Base-by-base conservation (phyloP, 441 rosid genomes). In the Corymbia citriodora region DNA sequence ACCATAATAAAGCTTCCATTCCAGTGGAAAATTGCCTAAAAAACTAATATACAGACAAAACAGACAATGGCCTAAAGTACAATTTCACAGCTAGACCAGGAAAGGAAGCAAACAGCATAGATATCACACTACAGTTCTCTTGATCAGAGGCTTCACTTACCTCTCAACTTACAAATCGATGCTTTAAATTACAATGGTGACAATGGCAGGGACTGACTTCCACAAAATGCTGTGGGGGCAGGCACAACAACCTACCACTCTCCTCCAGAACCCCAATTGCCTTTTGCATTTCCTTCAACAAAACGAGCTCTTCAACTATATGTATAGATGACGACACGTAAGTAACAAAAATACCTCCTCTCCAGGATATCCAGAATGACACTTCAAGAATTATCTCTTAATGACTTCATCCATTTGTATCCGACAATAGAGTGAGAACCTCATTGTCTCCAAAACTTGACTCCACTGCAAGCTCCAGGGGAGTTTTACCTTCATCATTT, bases 401-500 rank as follows among this genome's bases (percentile, higher is more conserved):
- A 33, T 40, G 88, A 29, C 86, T 89, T 95, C 94, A 95, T 49
- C 96, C 95, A 52, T 93, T 96, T 61, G 96, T 82, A 65, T 96
- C 98, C 15, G 99, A 94, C 89, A 98, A 94, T 83, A 96, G 63
- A 70, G 94, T 93, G 40, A 97, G 95, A 50, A 98, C 95, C 87
- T 98, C 99, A 70, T 86, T 48, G 88, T 98, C 99, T 10, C 87
- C 91, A 86, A 97, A 95, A 63, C 95, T 95, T 1, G 95, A 94
- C 91, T 95, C 96, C 72, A 92, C 87, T 36, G 98, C 99, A 36
- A 97, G 92, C 74, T 96, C 96, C 36, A 94, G 94, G n/a, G 97
- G 93, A 17, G 93, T 93, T 93, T 96, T 97, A 79, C 97, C 99
- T 90, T 97, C 98, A 33, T 93, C 93, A 89, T 93, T 96, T 49